Evolutionary conservation across 106 monocot species (phyloP).

Genomic region (Acorus gramineus): DNA sequence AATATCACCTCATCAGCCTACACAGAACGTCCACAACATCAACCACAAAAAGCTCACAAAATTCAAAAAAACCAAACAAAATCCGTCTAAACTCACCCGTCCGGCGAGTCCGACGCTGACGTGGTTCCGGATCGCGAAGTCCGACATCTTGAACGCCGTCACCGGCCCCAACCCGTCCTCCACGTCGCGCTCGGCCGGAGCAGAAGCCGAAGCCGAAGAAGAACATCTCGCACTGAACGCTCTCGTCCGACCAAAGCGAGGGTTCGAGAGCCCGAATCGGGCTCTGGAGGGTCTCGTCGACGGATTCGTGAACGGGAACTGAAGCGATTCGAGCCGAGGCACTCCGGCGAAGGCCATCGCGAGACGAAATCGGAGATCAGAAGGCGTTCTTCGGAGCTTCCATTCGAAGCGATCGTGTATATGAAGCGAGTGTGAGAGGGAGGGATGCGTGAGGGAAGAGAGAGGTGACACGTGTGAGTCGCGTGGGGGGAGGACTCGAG

Average conservation of each 20-base stretch:
- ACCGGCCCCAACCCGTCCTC: conserved; percentile 35
- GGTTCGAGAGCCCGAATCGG: no score
- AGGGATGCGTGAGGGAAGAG: conserved; percentile 4
- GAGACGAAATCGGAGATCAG: no score
- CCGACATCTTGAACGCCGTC: conserved; percentile 44
- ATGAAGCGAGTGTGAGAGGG: not conserved
- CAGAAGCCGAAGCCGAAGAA: conserved; percentile 7
- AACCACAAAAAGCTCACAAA: not conserved
- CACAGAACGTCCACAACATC: not conserved
- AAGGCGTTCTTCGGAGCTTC: no score
- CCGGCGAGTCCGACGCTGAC: conserved; percentile 87
- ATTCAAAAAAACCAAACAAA: not conserved
- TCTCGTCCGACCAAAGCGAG: no score
- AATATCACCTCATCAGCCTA: conserved; percentile 89
- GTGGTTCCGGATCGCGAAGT: conserved; percentile 54
- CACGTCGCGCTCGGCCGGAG: not conserved
- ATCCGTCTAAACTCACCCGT: conserved; percentile 25
- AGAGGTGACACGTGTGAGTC: conserved; percentile 24
- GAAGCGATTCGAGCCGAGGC: no score
- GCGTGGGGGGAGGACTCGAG: conserved; percentile 53
- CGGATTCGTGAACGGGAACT: no score
- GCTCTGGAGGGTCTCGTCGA: no score
- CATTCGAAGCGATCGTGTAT: no score
- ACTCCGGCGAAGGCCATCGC: no score
- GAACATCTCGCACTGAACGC: no score